A percentile compares a stretch with the other conserved stretches of the same genome.
phyloP scores from a whole-genome alignment of 2,329 filamentous ascomycete species.

The Cadophora sp. region DNA sequence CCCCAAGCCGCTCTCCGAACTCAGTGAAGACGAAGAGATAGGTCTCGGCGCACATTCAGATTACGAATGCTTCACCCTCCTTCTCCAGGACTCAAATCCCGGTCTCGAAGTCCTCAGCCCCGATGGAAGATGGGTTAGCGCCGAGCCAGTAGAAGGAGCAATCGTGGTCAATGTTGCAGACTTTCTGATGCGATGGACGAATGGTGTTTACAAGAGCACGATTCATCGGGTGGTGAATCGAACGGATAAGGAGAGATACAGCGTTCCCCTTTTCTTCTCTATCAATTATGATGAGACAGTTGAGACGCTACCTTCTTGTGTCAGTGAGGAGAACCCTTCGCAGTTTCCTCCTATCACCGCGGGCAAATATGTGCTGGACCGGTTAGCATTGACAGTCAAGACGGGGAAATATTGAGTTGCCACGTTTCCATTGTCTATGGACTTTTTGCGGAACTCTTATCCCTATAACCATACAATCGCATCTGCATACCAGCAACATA shows the following conservation, averaged over 20 bases:
- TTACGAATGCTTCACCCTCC: conserved; percentile 62
- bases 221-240: conserved; percentile 63
- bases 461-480: not conserved
- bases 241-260: conserved; percentile 57
- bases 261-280: conserved; percentile 60
- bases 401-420: conserved; percentile 37
- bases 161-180: conserved; percentile 60
- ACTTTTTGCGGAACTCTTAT: not conserved
- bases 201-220: conserved; percentile 58
- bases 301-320: conserved; percentile 41
- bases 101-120: conserved; percentile 59
- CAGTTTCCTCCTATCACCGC: conserved; percentile 42
- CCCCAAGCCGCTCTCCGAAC: conserved; percentile 37
- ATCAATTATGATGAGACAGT: conserved; percentile 45
- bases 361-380: conserved; percentile 41
- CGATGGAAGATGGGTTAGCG: conserved; percentile 52
- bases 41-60: conserved; percentile 58
- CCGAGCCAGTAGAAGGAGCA: conserved; percentile 52
- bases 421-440: not conserved
- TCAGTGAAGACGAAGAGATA: conserved; percentile 40
- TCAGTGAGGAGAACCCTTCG: conserved; percentile 38
- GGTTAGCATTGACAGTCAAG: conserved; percentile 40
- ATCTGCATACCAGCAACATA: too few relatives aligned
- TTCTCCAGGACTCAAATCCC: conserved; percentile 57
- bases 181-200: conserved; percentile 57